phyloP scores from a whole-genome alignment of 1,139 yeast species.

The Debaryomyces coudertii region DNA sequence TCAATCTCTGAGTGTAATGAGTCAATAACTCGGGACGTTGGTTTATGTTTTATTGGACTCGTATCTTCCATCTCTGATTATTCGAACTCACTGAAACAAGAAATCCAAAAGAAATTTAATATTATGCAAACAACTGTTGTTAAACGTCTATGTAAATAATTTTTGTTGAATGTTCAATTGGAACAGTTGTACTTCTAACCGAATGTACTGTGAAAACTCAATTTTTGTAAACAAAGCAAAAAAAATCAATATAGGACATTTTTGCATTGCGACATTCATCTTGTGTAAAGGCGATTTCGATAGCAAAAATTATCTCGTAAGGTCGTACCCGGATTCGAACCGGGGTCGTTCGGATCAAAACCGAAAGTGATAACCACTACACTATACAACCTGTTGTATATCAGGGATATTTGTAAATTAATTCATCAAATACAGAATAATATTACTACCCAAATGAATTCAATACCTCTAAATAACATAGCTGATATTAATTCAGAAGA shows the following conservation, averaged over 20 bases:
- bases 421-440: no score
- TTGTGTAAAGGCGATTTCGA: no score
- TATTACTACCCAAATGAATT: slow-evolving; percentile 8
- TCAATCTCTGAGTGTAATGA: slow-evolving; percentile 57
- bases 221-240: slow-evolving; percentile 5
- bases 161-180: background rate
- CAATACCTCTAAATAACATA: slow-evolving; percentile 12
- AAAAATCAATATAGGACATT: background rate
- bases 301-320: slow-evolving; percentile 37
- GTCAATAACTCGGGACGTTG: slow-evolving; percentile 59
- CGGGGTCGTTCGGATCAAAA: slow-evolving; percentile 84
- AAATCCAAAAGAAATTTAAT: background rate
- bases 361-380: slow-evolving; percentile 55
- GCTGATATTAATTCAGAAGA: slow-evolving; percentile 8
- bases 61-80: slow-evolving; percentile 17
- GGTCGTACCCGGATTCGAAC: slow-evolving; percentile 97
- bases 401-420: background rate
- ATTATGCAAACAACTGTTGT: background rate
- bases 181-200: background rate
- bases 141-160: background rate
- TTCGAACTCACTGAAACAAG: background rate
- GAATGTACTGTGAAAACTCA: slow-evolving; percentile 3
- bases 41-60: slow-evolving; percentile 30
- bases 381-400: slow-evolving; percentile 29
- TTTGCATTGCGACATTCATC: slow-evolving; percentile 3